Evolutionary conservation across 352 stramenopile genomes (phyloP).

Genomic region (Phytophthora boehmeriae): DNA sequence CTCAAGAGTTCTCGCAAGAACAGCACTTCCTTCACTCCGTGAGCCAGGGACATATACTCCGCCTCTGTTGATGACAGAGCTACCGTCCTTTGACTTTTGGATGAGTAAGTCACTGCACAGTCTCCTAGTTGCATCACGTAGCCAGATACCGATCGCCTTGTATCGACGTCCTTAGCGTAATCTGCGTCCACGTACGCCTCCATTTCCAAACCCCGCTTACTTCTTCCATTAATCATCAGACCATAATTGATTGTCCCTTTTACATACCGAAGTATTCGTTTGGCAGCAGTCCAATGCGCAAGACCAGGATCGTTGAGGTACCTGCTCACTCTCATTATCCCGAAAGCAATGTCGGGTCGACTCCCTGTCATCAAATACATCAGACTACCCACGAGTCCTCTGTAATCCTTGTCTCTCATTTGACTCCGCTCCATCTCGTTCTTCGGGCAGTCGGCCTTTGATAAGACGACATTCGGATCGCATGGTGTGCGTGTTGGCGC

Average conservation of each 20-base stretch:
- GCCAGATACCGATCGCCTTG: slow-evolving; percentile 1
- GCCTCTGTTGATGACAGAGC: too few species aligned
- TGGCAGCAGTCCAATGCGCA: slow-evolving; percentile 15
- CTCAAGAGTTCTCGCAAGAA: slow-evolving; percentile 14
- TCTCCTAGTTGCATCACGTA: slow-evolving; percentile 15
- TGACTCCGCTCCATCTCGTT: slow-evolving; percentile 1
- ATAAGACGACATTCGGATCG: neutral
- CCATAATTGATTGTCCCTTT: slow-evolving; percentile 8
- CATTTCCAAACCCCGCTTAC: neutral
- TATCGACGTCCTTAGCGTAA: slow-evolving; percentile 16
- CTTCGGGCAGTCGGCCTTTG: slow-evolving; percentile 5
- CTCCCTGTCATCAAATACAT: slow-evolving; percentile 20
- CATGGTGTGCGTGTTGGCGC: slow-evolving; percentile 4
- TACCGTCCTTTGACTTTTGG: slow-evolving; percentile 4
- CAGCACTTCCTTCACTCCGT: slow-evolving; percentile 15
- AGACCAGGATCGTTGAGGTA: slow-evolving; percentile 13
- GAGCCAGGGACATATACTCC: slow-evolving; percentile 21
- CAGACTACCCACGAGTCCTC: slow-evolving; percentile 10
- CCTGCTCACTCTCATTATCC: slow-evolving; percentile 10
- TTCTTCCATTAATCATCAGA: slow-evolving; percentile 2
- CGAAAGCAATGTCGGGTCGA: slow-evolving; percentile 18
- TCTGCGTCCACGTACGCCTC: slow-evolving; percentile 10
- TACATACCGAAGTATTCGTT: slow-evolving; percentile 17
- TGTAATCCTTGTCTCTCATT: slow-evolving; percentile 19
- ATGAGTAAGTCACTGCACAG: slow-evolving; percentile 10